Base-by-base conservation (phyloP, 139 green algal genomes). In the Tetratostichococcus sp. region DNA sequence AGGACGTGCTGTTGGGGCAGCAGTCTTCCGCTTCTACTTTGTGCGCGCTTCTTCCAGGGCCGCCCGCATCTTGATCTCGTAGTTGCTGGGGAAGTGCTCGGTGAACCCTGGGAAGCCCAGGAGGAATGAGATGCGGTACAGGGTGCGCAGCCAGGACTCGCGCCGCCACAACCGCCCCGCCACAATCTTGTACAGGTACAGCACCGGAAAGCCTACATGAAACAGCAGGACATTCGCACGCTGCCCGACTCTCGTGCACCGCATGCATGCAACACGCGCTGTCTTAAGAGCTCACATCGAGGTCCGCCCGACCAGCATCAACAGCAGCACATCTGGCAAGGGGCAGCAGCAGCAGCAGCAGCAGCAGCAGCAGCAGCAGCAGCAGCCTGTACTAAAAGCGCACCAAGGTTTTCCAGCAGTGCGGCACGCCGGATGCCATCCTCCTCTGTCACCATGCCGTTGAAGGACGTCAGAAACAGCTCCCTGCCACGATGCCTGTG, bases 11-110 rank as follows among this genome's bases (percentile, higher is more conserved):
- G n/a, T n/a, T n/a, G n/a, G n/a, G n/a, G n/a, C n/a, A n/a, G n/a
- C n/a, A n/a, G n/a, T n/a, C n/a, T n/a, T n/a, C n/a, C n/a, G n/a
- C n/a, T n/a, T n/a, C n/a, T n/a, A n/a, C n/a, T n/a, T n/a, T n/a
- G n/a, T n/a, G n/a, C n/a, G n/a, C n/a, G n/a, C 39, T 50, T 50
- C 39, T 17, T 62, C 50, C 50, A 62, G 50, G 50, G 31, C 32
- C 69, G 33, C 25, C 50, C 75, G 57, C 42, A 75, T n/a, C 68
- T 71, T 65, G 17, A 19, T 22, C 22, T 73, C 76, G 50, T 81
- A 77, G 42, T 77, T 70, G 25, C 30, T 30, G 25, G 77, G 77
- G 32, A 74, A 82, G 62, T 82, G 77, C 28, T 82, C 77, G n/a
- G 17, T 67, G 43, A 82, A 58, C 17, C 77, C 77, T 14, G 77